Percentiles rank a stretch among this genome's conserved stretches.
Evolutionary conservation across 169 alveolate species (phyloP).

Genomic region (Plasmodium malariae): DNA sequence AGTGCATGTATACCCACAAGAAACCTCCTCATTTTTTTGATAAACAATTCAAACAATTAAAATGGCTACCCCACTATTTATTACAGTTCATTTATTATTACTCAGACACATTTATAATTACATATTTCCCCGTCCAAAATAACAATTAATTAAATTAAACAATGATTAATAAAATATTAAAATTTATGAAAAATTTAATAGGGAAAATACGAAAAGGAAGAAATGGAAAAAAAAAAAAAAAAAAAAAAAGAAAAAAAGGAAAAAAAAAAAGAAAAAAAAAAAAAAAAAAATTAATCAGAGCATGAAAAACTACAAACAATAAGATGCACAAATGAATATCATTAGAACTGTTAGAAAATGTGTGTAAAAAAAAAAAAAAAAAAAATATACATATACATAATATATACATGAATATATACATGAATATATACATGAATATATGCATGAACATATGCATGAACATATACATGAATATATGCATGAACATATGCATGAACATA

Average conservation of each 20-base stretch:
- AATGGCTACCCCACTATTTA: no score
- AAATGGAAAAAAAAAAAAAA: conserved; percentile 9
- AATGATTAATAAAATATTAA: conserved; percentile 63
- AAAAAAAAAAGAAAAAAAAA: conserved; percentile 23
- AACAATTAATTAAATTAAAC: conserved; percentile 35
- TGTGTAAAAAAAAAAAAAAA: conserved; percentile 7
- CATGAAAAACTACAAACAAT: conserved; percentile 16
- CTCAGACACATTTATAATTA: no score
- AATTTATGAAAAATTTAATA: conserved; percentile 69
- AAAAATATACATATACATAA: background rate
- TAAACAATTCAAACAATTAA: no score
- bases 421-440: background rate
- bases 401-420: background rate
- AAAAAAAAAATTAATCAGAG: conserved; percentile 8
- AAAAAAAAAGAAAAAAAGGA: background rate
- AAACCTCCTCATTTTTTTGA: no score
- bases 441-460: background rate
- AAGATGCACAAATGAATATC: background rate
- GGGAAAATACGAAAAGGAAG: conserved; percentile 46
- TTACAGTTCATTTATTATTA: no score
- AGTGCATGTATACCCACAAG: no score
- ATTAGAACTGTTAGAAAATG: background rate
- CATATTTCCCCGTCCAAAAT: background rate
- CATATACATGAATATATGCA: no score
- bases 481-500: no score